Evolutionary conservation across 2,329 filamentous ascomycete genomes (phyloP).

Genomic region (Penicillium sp.): DNA sequence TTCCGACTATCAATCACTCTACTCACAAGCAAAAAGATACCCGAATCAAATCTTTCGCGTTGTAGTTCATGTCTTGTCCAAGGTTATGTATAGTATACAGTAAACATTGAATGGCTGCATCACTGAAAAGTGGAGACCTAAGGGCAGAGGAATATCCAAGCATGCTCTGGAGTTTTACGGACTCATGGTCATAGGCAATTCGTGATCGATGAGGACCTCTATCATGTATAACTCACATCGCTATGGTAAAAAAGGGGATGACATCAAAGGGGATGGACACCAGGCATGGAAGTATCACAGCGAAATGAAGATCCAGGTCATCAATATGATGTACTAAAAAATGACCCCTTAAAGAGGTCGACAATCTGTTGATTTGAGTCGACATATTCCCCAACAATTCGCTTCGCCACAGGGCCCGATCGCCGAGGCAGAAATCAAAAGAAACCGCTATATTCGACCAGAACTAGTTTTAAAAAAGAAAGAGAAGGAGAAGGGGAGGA

Average conservation of each 20-base stretch:
- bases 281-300: neutral
- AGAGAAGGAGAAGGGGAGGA: neutral
- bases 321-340: neutral
- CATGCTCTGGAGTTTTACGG: too few relatives aligned
- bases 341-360: neutral
- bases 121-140: too few relatives aligned
- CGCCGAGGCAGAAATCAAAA: neutral
- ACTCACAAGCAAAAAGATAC: constrained; percentile 11
- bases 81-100: too few relatives aligned
- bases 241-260: neutral
- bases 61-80: neutral
- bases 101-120: too few relatives aligned
- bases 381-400: neutral
- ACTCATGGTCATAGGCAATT: neutral
- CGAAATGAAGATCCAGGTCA: neutral
- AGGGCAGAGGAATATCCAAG: too few relatives aligned
- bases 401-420: neutral
- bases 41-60: neutral
- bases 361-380: neutral
- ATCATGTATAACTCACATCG: constrained; percentile 11
- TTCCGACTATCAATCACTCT: neutral
- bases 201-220: constrained; percentile 7
- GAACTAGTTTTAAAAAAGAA: neutral
- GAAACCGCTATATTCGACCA: neutral
- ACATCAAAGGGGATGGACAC: neutral